Base-by-base conservation (phyloP, 1,284 basidiomycete species). In the Ceratobasidium sp. region DNA sequence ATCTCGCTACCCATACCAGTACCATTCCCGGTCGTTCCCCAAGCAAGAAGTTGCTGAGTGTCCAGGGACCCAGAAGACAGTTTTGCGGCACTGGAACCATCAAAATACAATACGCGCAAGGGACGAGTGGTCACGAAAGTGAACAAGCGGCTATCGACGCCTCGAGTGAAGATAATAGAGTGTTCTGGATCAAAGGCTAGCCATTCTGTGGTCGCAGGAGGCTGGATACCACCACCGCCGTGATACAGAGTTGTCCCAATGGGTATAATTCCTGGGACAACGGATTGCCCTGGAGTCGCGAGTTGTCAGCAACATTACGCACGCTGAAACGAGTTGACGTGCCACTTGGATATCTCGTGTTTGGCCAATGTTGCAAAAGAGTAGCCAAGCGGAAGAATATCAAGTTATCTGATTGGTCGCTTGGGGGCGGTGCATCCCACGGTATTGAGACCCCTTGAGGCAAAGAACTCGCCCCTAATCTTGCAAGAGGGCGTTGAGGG, bases 311-410 rank as follows among this genome's bases (percentile, higher is more conserved):
- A 16, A 19, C 8, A 11, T 34, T 49, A 48, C 2, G 1, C n/a
- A 51, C 34, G 16, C 16, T 58, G 48, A 27, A 46, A 64, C 49
- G 1, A 29, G 7, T 46, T n/a, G 16, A 49, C 43, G 31, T 49
- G 74, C 86, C 85, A 78, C 87, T 87, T 56, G 84, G 82, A 77
- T 84, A 84, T 11, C 83, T 81, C 0, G 85, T 85, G 74, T 87
- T 86, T 0, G 85, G 84, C 86, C 86, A 87, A 54, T 84, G 84
- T 74, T 87, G 85, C 7, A 87, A 79, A 11, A 86, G 77, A 0
- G 83, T 82, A 74, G 78, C 81, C 7, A 84, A 81, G 0, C 82
- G 83, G 46, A 84, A 81, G 76, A 87, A 87, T 29, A 87, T 77
- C 5, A 85, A 78, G 72, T 85, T 72, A 29, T 46, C 68, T n/a